Base-by-base conservation (phyloP, 768 basidiomycete species). In the Panaeolus cyanescens region DNA sequence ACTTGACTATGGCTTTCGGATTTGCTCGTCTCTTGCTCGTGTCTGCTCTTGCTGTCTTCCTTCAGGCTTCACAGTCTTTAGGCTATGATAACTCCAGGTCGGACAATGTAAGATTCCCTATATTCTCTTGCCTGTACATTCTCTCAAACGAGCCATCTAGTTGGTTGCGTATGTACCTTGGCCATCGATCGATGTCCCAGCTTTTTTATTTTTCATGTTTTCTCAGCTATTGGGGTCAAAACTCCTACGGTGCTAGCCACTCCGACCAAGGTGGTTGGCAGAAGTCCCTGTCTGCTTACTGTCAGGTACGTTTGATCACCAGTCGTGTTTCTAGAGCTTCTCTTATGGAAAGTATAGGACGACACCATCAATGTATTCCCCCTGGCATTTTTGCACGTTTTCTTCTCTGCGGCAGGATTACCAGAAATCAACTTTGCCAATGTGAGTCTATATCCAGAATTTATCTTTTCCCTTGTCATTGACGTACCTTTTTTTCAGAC, bases 401-500 rank as follows among this genome's bases (percentile, higher is more conserved):
- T 85, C 74, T 88, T 84, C 72, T 82, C 81, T 17, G 75, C 79
- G 9, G 88, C 84, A 7, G 83, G 82, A 58, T 67, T 83, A 7
- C 89, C 88, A 3, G 80, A 83, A 9, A 77, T 90, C 61, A 77
- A 90, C 71, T 70, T 90, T 34, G 79, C 87, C 39, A 88, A 88
- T 67, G 88, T 84, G 59, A 64, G 64, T 32, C 9, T 13, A 9
- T 17, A 31, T 30, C 25, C 36, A 33, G 12, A 20, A 32, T 19
- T 7, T n/a, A 28, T 25, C 42, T 10, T 13, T 15, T 17, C 8
- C 13, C 7, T 22, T n/a, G 17, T 54, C 20, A 9, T 19, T 31
- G 32, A 53, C 32, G 50, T 28, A 22, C 34, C 5, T 17, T 1
- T 13, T 20, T 13, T 15, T n/a, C 28, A 87, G 85, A 83, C 71